Percentiles rank a stretch among this genome's conserved stretches.
Evolutionary conservation across 2,329 filamentous ascomycete species (phyloP).

Genomic region (Alternaria ventricosa): DNA sequence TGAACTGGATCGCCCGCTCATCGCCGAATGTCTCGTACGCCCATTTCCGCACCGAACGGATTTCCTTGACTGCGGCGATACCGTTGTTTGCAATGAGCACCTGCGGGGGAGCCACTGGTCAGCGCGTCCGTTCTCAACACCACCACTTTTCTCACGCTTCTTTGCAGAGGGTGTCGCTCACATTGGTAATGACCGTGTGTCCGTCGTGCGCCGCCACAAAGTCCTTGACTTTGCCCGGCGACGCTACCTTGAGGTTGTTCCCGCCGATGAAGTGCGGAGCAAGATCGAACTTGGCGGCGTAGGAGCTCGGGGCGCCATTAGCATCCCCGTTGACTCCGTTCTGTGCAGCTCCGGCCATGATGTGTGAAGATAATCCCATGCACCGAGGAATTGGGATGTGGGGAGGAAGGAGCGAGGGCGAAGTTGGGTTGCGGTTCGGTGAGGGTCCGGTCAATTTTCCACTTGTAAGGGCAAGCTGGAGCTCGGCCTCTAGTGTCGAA

Average conservation of each 20-base stretch:
- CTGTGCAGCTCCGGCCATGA: slow-evolving; percentile 44
- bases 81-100: slow-evolving; percentile 99
- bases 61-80: slow-evolving; percentile 99
- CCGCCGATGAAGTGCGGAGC: slow-evolving; percentile 96
- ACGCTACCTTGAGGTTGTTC: slow-evolving; percentile 81
- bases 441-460: slow-evolving; percentile 34
- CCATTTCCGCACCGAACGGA: slow-evolving; percentile 99
- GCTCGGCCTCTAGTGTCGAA: slow-evolving; percentile 29
- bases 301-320: slow-evolving; percentile 67
- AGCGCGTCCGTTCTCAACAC: slow-evolving; percentile 13
- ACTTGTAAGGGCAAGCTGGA: slow-evolving; percentile 26
- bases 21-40: slow-evolving; percentile 99
- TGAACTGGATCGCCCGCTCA: slow-evolving; percentile 98
- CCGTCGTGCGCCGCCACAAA: slow-evolving; percentile 89
- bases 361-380: slow-evolving; percentile 37
- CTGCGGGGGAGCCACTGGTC: slow-evolving; percentile 56
- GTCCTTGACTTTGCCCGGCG: slow-evolving; percentile 89
- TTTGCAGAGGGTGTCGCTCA: slow-evolving; percentile 57
- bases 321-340: slow-evolving; percentile 50
- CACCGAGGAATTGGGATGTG: slow-evolving; percentile 24
- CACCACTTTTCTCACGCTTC: neutral
- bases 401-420: slow-evolving; percentile 13
- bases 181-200: slow-evolving; percentile 98
- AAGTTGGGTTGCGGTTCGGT: slow-evolving; percentile 18
- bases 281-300: slow-evolving; percentile 81